A percentile compares a stretch with the other conserved stretches of the same genome.
phyloP scores from a whole-genome alignment of 495 filamentous ascomycete species.

The Aspergillus bridgeri region DNA sequence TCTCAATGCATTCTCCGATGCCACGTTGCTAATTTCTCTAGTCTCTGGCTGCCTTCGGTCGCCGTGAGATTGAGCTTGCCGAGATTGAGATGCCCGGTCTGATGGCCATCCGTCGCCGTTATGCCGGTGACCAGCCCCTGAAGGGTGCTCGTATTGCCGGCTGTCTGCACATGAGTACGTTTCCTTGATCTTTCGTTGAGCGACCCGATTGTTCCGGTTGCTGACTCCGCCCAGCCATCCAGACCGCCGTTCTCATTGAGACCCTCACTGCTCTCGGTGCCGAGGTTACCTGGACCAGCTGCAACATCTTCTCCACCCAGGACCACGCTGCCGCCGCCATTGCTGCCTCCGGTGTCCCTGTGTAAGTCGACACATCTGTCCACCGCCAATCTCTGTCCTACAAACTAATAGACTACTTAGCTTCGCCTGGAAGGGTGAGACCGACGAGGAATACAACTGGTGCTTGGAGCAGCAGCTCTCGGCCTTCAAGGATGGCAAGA shows the following conservation, averaged over 20 bases:
- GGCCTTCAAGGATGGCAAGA: constrained; percentile 95
- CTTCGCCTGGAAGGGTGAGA: constrained; percentile 99
- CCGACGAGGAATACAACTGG: constrained; percentile 99
- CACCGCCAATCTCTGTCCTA: too few species aligned
- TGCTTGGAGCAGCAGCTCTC: constrained; percentile 97
- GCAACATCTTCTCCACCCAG: constrained; percentile 99
- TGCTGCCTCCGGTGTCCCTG: constrained; percentile 87
- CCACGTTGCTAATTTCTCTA: constrained; percentile 19
- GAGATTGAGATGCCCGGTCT: constrained; percentile 99
- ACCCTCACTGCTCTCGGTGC: constrained; percentile 90
- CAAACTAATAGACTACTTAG: constrained; percentile 22
- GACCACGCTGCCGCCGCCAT: constrained; percentile 98
- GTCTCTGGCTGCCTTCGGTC: constrained; percentile 94
- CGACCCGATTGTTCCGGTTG: neutral
- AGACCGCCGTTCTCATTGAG: constrained; percentile 98
- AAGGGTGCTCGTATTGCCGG: constrained; percentile 90
- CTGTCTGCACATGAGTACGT: constrained; percentile 95
- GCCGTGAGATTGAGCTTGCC: constrained; percentile 97
- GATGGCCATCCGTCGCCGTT: constrained; percentile 91
- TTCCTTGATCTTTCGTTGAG: neutral
- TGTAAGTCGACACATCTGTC: constrained; percentile 48
- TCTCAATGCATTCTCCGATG: neutral
- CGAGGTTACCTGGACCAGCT: constrained; percentile 93
- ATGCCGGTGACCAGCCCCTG: constrained; percentile 88
- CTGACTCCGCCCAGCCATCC: constrained; percentile 64